Conservation (phyloP, 2,329 filamentous ascomycete genomes). For the Paecilomyces sp. region DNA sequence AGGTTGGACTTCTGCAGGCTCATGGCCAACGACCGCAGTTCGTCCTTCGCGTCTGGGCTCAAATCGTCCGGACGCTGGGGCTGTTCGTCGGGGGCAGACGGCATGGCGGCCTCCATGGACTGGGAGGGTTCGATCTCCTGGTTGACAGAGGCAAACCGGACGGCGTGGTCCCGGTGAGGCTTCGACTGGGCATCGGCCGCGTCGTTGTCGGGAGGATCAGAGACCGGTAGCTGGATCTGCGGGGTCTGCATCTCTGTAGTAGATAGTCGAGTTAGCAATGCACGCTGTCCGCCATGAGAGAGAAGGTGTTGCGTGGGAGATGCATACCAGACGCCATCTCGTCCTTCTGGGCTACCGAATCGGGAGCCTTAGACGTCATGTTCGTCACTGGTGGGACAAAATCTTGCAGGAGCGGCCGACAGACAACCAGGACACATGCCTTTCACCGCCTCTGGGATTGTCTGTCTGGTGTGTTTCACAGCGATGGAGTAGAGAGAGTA, state of each 20-base stretch:
- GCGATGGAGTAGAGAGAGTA: background rate
- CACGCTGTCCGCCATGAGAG: background rate
- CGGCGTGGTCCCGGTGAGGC: conserved; percentile 37
- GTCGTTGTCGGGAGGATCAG: conserved; percentile 13
- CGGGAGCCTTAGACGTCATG: conserved; percentile 31
- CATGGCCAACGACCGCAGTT: conserved; percentile 64
- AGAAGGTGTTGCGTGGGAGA: conserved; percentile 3
- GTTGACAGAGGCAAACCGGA: conserved; percentile 65
- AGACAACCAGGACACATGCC: background rate
- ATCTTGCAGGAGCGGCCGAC: conserved; percentile 4
- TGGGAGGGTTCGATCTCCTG: conserved; percentile 58
- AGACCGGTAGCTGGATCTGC: conserved; percentile 8
- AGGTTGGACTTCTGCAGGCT: conserved; percentile 67
- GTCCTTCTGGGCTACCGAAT: conserved; percentile 17
- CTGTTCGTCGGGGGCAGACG: conserved; percentile 7
- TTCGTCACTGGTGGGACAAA: conserved; percentile 12
- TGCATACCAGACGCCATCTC: conserved; percentile 24
- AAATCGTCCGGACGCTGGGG: conserved; percentile 17
- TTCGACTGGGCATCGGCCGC: conserved; percentile 21
- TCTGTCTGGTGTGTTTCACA: background rate
- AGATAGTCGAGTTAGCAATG: background rate
- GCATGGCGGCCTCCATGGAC: conserved; percentile 17
- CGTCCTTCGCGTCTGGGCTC: conserved; percentile 46
- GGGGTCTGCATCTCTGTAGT: background rate
- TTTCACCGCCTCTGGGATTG: background rate